Percentiles rank a stretch among this genome's conserved stretches.
Evolutionary conservation across 176 grass and related monocot species (phyloP).

Genomic region (Hordeum marinum): DNA sequence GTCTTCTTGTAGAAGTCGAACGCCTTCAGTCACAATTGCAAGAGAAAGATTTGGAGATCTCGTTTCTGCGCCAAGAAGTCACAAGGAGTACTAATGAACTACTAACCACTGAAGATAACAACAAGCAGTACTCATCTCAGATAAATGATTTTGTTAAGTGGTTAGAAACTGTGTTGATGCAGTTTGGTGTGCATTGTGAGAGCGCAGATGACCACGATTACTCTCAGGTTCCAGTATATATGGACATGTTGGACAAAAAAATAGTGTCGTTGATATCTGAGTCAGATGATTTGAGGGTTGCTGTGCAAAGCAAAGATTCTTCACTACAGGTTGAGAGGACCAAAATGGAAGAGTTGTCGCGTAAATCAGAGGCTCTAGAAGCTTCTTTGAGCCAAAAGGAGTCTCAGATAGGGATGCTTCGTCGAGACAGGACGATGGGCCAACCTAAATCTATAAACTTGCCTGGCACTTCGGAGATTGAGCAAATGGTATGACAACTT

Average conservation of each 20-base stretch:
- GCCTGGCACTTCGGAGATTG: slow-evolving; percentile 71
- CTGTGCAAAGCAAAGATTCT: slow-evolving; percentile 75
- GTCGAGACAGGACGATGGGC: slow-evolving; percentile 36
- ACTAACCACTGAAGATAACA: slow-evolving; percentile 70
- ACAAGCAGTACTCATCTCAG: slow-evolving; percentile 63
- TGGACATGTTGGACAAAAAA: slow-evolving; percentile 69
- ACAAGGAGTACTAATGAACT: slow-evolving; percentile 88
- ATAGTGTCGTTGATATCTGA: slow-evolving; percentile 61
- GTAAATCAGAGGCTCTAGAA: slow-evolving; percentile 75
- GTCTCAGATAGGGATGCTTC: slow-evolving; percentile 53
- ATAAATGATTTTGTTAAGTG: slow-evolving; percentile 62
- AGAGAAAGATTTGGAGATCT: slow-evolving; percentile 79
- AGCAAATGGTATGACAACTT: slow-evolving; percentile 60
- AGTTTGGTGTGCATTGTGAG: slow-evolving; percentile 47
- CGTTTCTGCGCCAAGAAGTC: slow-evolving; percentile 91
- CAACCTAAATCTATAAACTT: slow-evolving; percentile 56
- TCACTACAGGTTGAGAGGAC: slow-evolving; percentile 68
- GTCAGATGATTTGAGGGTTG: slow-evolving; percentile 58
- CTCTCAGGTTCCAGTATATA: slow-evolving; percentile 52
- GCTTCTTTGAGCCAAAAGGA: slow-evolving; percentile 62
- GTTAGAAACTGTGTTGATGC: slow-evolving; percentile 60
- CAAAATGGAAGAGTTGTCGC: slow-evolving; percentile 64
- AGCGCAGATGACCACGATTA: slow-evolving; percentile 43
- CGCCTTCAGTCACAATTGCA: slow-evolving; percentile 85
- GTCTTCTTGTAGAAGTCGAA: slow-evolving; percentile 85